Conservation (phyloP, 768 basidiomycete species). For the Nidularia pulvinata region DNA sequence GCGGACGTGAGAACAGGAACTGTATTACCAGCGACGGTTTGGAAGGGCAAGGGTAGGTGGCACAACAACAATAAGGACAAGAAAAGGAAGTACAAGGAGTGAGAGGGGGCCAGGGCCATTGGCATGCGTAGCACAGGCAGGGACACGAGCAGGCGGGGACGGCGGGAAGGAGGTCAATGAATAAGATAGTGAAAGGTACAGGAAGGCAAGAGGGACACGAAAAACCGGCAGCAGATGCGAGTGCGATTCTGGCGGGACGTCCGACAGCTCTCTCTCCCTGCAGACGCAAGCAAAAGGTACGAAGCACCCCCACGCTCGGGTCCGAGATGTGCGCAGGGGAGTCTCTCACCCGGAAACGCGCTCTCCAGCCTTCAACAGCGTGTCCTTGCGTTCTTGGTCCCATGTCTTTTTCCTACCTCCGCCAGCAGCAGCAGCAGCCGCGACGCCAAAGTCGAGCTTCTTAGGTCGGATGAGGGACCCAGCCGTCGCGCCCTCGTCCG, state of each 20-base stretch:
- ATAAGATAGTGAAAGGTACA: not conserved
- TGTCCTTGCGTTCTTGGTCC: conserved; percentile 4
- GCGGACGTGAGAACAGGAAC: not conserved
- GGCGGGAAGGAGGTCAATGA: not conserved
- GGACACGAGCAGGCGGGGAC: not conserved
- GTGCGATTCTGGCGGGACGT: not conserved
- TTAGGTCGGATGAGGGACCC: conserved; percentile 11
- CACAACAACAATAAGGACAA: no score
- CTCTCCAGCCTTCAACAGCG: conserved; percentile 2
- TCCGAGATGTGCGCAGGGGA: not conserved
- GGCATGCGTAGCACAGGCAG: not conserved
- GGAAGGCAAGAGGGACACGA: not conserved
- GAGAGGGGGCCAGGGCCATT: no score
- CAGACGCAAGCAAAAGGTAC: no score
- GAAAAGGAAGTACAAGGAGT: no score
- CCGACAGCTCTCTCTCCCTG: not conserved
- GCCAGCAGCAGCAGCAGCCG: not conserved
- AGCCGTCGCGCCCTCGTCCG: not conserved
- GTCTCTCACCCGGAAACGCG: not conserved
- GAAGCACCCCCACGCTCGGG: not conserved
- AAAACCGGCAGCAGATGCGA: not conserved
- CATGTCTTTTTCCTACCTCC: conserved; percentile 3
- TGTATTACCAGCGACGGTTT: no score
- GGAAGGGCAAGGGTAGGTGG: no score
- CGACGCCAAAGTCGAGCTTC: conserved; percentile 20